These are phyloP conservation scores for Fusarium acutatum DNA, from an alignment of 2,329 filamentous ascomycete genomes.

Conservation along the genomic window DNA sequence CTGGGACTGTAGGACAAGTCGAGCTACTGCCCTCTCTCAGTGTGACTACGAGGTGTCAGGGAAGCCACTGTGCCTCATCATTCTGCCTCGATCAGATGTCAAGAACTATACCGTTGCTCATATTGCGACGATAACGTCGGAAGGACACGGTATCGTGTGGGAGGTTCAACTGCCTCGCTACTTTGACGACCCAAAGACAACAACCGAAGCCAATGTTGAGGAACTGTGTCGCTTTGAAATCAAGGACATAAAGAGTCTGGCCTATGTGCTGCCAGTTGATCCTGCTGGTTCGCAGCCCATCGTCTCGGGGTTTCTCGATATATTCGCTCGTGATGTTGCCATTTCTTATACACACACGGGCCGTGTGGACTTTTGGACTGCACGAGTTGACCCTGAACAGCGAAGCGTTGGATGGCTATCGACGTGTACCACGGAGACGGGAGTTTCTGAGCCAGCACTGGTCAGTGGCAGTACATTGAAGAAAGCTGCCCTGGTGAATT, in stretches of 20 bases:
- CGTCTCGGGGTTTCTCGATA: slow-evolving; percentile 81
- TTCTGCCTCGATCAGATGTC: slow-evolving; percentile 70
- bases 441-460: slow-evolving; percentile 75
- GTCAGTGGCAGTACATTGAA: slow-evolving; percentile 87
- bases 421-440: slow-evolving; percentile 83
- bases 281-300: slow-evolving; percentile 79
- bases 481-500: slow-evolving; percentile 85
- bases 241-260: slow-evolving; percentile 64
- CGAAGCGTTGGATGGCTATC: slow-evolving; percentile 79
- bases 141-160: slow-evolving; percentile 84
- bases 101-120: slow-evolving; percentile 69
- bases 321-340: slow-evolving; percentile 86
- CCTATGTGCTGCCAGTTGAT: slow-evolving; percentile 82
- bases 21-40: slow-evolving; percentile 63
- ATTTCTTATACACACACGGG: slow-evolving; percentile 83
- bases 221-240: slow-evolving; percentile 79
- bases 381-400: slow-evolving; percentile 70
- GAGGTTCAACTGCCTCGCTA: slow-evolving; percentile 71
- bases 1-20: slow-evolving; percentile 77
- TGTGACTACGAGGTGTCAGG: slow-evolving; percentile 66
- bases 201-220: slow-evolving; percentile 51
- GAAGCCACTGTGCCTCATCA: slow-evolving; percentile 81
- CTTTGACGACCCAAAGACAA: slow-evolving; percentile 39
- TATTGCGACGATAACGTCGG: slow-evolving; percentile 83
- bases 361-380: slow-evolving; percentile 84